Base-by-base conservation (phyloP, 1,284 basidiomycete genomes). In the Papiliotrema nemorosa region DNA sequence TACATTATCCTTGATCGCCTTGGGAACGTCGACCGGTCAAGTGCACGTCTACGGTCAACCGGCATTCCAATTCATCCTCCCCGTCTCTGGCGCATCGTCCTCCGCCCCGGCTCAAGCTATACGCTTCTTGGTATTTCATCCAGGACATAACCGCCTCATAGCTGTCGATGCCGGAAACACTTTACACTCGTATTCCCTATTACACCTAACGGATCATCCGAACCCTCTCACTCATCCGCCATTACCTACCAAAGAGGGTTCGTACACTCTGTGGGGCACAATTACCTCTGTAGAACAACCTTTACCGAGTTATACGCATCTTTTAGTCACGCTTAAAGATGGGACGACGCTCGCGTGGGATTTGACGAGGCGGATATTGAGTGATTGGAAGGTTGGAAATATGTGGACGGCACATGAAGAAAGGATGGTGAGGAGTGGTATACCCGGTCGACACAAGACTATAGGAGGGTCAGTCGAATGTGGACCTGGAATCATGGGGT, bases 351-450 rank as follows among this genome's bases (percentile, higher is more conserved):
- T 81, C 53, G 83, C 85, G 2, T 88, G 84, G 64, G 88, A 90
- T 66, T 60, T 89, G 20, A 75, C 80, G 5, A 85, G 86, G 57
- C 73, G 81, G 21, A 75, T 80, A 26, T 78, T 84, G 54, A 87
- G 87, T 2, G 56, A 58, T 49, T 88, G 84, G 62, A 78, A 74
- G 18, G 80, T 87, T 38, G 83, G 82, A 0, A 88, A 88, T 63
- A 76, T 86, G 56, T 91, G 89, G 89, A 78, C 77, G 44, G 65
- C 82, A 40, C 85, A 89, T 62, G 85, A 91, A 66, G 81, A 85
- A 53, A 81, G 85, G 52, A 72, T 84, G 49, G 62, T 78, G 26
- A 75, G 82, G 10, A 82, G 78, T 44, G 83, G 84, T 5, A 76
- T 84, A 27, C 79, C 80, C 1, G 77, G 75, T 16, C 71, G 78